Evolutionary conservation across 768 basidiomycete genomes (phyloP), one percentile per base, ranked within the genome.

Genomic region (Mycena vulgaris): DNA sequence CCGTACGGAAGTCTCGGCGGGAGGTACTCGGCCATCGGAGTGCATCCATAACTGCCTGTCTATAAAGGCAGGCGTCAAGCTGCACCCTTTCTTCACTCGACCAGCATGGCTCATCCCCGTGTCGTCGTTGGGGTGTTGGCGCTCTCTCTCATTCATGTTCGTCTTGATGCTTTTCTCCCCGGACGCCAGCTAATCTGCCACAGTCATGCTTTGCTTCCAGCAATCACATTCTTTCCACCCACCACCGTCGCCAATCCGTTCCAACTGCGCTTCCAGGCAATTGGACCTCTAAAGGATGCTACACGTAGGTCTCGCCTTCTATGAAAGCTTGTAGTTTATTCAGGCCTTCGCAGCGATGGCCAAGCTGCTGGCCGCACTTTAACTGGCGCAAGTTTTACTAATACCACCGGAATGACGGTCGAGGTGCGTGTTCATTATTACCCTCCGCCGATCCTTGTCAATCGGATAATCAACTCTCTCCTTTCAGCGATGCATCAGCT

Each of bases 251-350:
- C 66, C 84, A 85, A 64, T 70, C 80, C 49, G 77, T 86, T 39
- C 86, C 86, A 19, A 75, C 82, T 5, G 72, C 59, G 2, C 84
- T 92, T 58, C 90, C 89, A 4, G 81, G 82, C 6, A 83, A 78
- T 55, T 93, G 91, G 91, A 83, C 83, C 17, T 84, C 86, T 23
- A 79, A 84, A 71, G 90, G 91, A 75, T 93, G 92, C 73, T 89
- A 87, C 80, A 86, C 85, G 92, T 92, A 76, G 37, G 81, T 78
- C 21, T 42, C n/a, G 16, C 17, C 17, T 28, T 19, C 31, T n/a
- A 47, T 39, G 49, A 53, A 52, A 56, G 37, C 28, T 62, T 33
- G 48, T 52, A 57, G 25, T 39, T 48, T 63, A 55, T 49, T 59
- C 11, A 48, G 58, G 40, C 39, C 63, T 45, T 37, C 69, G 4